Conservation (phyloP, 176 grass and related monocot genomes). For the Ampelocalamus luodianensis region DNA sequence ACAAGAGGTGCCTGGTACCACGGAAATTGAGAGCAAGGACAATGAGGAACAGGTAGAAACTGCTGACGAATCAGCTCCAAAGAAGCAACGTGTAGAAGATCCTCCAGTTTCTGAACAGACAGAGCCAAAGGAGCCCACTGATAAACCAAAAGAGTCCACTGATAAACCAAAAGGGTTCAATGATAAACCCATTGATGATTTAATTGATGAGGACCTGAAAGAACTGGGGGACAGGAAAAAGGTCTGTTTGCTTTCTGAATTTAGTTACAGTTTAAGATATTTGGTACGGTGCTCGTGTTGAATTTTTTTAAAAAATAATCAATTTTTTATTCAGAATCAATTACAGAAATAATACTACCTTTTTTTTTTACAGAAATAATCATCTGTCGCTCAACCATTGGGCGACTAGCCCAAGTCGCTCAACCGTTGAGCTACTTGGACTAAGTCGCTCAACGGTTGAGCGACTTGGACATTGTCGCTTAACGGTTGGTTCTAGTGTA, state of each 20-base stretch:
- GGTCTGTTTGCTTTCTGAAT: constrained; percentile 53
- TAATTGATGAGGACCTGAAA: constrained; percentile 87
- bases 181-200: constrained; percentile 76
- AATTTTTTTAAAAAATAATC: no score
- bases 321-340: no score
- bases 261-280: constrained; percentile 9
- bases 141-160: constrained; percentile 25
- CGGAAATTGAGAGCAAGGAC: constrained; percentile 33
- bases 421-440: no score
- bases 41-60: constrained; percentile 37
- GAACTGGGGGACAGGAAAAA: constrained; percentile 83
- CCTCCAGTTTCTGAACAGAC: constrained; percentile 21
- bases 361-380: no score
- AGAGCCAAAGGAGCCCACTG: constrained; percentile 7
- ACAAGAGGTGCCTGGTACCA: constrained; percentile 23
- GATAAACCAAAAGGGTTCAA: constrained; percentile 27
- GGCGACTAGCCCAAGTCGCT: no score
- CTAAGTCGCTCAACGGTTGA: no score
- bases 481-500: no score
- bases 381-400: no score
- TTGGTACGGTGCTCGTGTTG: neutral
- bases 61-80: constrained; percentile 56
- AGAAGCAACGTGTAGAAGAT: constrained; percentile 70
- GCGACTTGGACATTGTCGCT: no score
- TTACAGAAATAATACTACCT: no score